Conservation (phyloP, 108 stramenopile species). For the Skeletonema tropicum region DNA sequence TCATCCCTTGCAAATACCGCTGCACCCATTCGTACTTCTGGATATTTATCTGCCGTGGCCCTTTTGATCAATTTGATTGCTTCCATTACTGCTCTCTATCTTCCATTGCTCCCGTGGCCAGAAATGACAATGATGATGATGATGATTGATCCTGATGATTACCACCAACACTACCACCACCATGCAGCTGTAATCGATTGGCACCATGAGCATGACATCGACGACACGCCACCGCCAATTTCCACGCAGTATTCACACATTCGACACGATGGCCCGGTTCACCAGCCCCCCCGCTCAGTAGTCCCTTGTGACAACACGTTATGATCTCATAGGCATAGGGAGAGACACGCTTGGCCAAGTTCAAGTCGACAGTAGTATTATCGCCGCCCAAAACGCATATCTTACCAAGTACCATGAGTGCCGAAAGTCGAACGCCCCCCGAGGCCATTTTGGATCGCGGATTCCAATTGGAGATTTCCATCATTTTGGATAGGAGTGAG, state of each 20-base stretch:
- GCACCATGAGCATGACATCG: constrained; percentile 28
- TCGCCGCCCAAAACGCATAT: constrained; percentile 55
- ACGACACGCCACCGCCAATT: constrained; percentile 70
- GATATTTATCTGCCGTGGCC: constrained; percentile 70
- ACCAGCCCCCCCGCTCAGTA: constrained; percentile 55
- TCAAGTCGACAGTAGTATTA: neutral
- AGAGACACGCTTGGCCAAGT: constrained; percentile 54
- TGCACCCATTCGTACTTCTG: constrained; percentile 72
- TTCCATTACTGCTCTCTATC: constrained; percentile 69
- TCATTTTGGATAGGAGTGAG: constrained; percentile 71
- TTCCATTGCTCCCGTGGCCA: constrained; percentile 71
- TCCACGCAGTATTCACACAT: constrained; percentile 59
- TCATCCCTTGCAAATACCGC: constrained; percentile 59
- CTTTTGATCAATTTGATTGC: constrained; percentile 68
- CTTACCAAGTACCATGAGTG: constrained; percentile 63
- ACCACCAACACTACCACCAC: neutral
- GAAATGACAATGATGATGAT: constrained; percentile 26
- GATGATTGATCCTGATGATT: too few species aligned
- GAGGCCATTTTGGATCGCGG: constrained; percentile 71
- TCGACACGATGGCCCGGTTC: constrained; percentile 82
- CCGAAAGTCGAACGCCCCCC: constrained; percentile 79
- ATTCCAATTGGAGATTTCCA: constrained; percentile 71
- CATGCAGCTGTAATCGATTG: constrained; percentile 27
- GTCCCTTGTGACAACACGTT: constrained; percentile 63
- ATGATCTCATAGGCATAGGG: constrained; percentile 78